Evolutionary conservation across 139 green algal genomes (phyloP).

Genomic region (Monoraphidium neglectum): DNA sequence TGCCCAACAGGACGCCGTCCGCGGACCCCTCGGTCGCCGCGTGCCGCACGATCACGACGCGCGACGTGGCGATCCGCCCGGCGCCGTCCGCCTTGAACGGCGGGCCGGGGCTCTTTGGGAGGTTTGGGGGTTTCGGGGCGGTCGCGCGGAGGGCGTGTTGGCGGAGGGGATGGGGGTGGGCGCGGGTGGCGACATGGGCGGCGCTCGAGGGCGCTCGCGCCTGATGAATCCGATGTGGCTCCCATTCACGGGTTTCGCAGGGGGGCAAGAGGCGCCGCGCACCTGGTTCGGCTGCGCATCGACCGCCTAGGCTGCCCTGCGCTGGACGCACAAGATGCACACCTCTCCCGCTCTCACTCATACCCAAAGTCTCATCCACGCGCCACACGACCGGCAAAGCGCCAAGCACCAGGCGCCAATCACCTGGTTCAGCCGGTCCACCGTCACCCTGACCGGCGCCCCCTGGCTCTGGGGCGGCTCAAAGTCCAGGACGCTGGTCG

Average conservation of each 20-base stretch:
- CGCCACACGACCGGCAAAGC: conserved; percentile 4
- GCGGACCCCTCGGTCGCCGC: conserved; percentile 43
- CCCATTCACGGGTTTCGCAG: too few relatives aligned
- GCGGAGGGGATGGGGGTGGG: too few relatives aligned
- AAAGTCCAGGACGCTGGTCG: conserved; percentile 85
- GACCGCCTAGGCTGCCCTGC: too few relatives aligned
- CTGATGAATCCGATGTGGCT: too few relatives aligned
- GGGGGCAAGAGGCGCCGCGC: too few relatives aligned
- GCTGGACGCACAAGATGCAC: too few relatives aligned
- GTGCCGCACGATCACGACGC: conserved; percentile 56
- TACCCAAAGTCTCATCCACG: not conserved
- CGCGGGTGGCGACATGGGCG: too few relatives aligned
- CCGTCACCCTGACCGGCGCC: conserved; percentile 38
- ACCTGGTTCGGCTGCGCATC: too few relatives aligned
- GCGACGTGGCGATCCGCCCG: conserved; percentile 14
- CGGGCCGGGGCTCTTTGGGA: conserved; percentile 46
- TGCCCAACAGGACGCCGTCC: conserved; percentile 45
- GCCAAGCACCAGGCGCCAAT: not conserved
- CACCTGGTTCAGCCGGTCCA: conserved; percentile 64
- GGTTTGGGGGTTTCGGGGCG: not conserved
- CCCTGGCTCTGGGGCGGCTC: conserved; percentile 24
- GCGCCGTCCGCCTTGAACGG: conserved; percentile 41
- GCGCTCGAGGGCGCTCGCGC: too few relatives aligned
- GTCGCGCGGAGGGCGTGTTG: too few relatives aligned
- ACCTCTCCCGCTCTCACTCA: too few relatives aligned